A percentile compares a stretch with the other conserved stretches of the same genome.
Conservation (phyloP, 2,329 filamentous ascomycete genomes). For the Aureobasidium sp. region DNA sequence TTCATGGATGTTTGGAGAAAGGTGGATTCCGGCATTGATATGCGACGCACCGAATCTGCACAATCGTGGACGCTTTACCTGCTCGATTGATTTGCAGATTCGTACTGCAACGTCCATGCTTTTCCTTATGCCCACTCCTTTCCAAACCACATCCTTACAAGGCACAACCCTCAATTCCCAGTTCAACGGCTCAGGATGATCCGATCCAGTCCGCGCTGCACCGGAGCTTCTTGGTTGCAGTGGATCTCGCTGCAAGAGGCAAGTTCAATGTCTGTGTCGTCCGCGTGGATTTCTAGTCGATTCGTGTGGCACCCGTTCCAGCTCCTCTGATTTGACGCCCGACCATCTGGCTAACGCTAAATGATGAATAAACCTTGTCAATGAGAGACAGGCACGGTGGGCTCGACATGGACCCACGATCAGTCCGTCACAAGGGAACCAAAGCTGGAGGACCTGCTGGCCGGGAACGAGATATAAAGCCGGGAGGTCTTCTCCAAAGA, state of each 20-base stretch:
- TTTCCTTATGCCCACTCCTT: neutral
- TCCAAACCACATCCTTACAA: neutral
- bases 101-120: slow-evolving; percentile 9
- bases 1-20: slow-evolving; percentile 6
- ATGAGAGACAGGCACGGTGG: neutral
- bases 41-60: slow-evolving; percentile 12
- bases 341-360: slow-evolving; percentile 8
- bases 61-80: neutral
- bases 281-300: neutral
- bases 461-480: slow-evolving; percentile 4
- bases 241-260: slow-evolving; percentile 6
- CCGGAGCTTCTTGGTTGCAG: slow-evolving; percentile 9
- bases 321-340: slow-evolving; percentile 7
- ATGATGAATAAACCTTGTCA: slow-evolving; percentile 2
- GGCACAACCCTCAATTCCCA: slow-evolving; percentile 1
- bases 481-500: neutral
- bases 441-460: neutral
- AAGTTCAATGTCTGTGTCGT: slow-evolving; percentile 9
- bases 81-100: slow-evolving; percentile 7
- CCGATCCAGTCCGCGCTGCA: slow-evolving; percentile 8
- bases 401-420: neutral
- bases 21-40: slow-evolving; percentile 7
- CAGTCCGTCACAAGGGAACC: neutral
- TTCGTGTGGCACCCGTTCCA: slow-evolving; percentile 1
- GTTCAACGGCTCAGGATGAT: slow-evolving; percentile 11